Evolutionary conservation across 2,329 filamentous ascomycete genomes (phyloP), one percentile per base, ranked within the genome.

Genomic region (Basipetospora chlamydospora): DNA sequence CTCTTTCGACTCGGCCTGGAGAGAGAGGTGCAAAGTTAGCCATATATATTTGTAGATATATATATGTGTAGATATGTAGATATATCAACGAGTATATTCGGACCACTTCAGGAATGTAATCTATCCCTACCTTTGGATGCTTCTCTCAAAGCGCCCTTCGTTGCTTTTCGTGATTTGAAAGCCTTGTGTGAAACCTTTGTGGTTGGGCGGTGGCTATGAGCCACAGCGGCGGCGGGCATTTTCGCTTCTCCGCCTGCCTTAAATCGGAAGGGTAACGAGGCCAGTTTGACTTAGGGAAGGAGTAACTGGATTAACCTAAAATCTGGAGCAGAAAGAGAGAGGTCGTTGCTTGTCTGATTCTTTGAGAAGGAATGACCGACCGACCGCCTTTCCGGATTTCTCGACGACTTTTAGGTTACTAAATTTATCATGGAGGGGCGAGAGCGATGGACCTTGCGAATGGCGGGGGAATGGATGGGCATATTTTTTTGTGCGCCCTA

Each of bases 111-210:
- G 17, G 17, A 31, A 18, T 11, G n/a, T 2, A 10, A 6, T 4
- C 17, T 10, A 21, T 20, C 17, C 49, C 37, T 58, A 86, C 84
- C 87, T 67, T 96, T 96, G 41, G 77, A 71, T 45, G 76, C 68
- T 45, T 94, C 84, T 55, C 90, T 85, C 52, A 95, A 59, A 40
- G 84, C 73, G 51, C 83, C 77, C 59, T 96, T 96, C 43, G 83
- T 85, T 28, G 87, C 74, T 64, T 94, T 87, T 55, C 78, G 78
- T 40, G 84, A 85, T 62, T 98, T 98, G 70, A 87, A 98, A 18
- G 79, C 57, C 66, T 98, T 98, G 61, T 94, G 77, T 46, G 71
- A 63, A 50, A 75, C 66, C 67, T 96, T 98, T 37, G 87, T 94
- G 40, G 87, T 95, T 52, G 83, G 83, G 56, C 88, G 74, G 59